Evolutionary conservation across 495 filamentous ascomycete species (phyloP).

Genomic region (Chaetomium fimeti): DNA sequence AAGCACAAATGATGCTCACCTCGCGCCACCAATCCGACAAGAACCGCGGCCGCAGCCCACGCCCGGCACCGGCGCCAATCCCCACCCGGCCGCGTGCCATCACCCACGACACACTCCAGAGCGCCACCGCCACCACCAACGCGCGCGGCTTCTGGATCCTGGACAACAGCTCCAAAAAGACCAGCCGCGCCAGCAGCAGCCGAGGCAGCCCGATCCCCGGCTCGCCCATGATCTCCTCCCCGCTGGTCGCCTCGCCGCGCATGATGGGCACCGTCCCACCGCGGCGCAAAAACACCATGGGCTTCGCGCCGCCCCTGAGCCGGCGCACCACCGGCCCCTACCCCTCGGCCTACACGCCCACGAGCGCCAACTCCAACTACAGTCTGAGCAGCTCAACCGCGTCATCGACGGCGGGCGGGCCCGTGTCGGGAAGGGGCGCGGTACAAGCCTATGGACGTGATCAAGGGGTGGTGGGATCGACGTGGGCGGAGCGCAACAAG

Average conservation of each 20-base stretch:
- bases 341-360: too few relatives aligned
- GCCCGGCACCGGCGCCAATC: background rate
- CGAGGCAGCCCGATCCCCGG: constrained; percentile 5
- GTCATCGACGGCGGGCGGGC: background rate
- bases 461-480: too few relatives aligned
- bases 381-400: constrained; percentile 5
- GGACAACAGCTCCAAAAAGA: constrained; percentile 8
- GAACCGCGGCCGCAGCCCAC: background rate
- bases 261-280: constrained; percentile 1
- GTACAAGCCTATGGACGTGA: too few relatives aligned
- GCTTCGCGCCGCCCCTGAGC: background rate
- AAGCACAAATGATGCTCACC: constrained; percentile 18
- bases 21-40: constrained; percentile 9
- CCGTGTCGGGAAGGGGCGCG: too few relatives aligned
- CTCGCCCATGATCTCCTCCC: constrained; percentile 9
- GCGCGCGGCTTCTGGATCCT: constrained; percentile 12
- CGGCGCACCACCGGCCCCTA: background rate
- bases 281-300: constrained; percentile 11
- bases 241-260: constrained; percentile 3
- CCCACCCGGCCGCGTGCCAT: background rate
- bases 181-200: constrained; percentile 14
- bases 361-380: background rate
- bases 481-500: constrained; percentile 6
- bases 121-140: constrained; percentile 10
- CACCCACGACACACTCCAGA: background rate